Base-by-base conservation (phyloP, 2,329 filamentous ascomycete species). In the Talaromyces sp. region DNA sequence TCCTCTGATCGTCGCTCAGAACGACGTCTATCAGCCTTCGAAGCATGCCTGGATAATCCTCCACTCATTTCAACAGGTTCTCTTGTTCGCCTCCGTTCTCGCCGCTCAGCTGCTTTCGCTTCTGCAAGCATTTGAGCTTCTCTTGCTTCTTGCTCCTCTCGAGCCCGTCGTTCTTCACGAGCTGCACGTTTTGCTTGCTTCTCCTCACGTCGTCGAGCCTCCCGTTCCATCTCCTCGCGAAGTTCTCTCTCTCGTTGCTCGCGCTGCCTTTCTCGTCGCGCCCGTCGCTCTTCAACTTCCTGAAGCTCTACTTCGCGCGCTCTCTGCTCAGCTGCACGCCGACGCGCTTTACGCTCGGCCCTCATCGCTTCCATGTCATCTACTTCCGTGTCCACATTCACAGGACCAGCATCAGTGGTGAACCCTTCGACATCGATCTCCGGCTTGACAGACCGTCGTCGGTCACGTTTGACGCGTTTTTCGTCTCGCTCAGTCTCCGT, bases 341-440 rank as follows among this genome's bases (percentile, higher is more conserved):
- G 75, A 60, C 82, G 84, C 1, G 86, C 83, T 64, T 84, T 84
- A n/a, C 88, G 86, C 64, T 87, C 87, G 35, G 85, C 86, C 52
- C 83, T 84, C 24, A 84, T 86, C 16, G 60, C 65, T 73, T 90
- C 89, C 16, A 88, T 86, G 3, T 83, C 79, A 62, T 81, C 81
- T 27, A 70, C 75, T 45, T 82, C 81, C 37, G 76, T 79, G 65
- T 68, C 72, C 16, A 64, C 72, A 7, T 43, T 62, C 4, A 61
- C 78, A 7, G 78, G 75, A 10, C 74, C 77, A 33, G 83, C 83
- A 14, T 80, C 78, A 2, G 77, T 78, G 3, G 72, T 74, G 59
- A 79, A 75, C 3, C 75, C 82, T 45, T 86, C 85, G 47, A 75
- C 78, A 65, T 82, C 83, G 8, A 77, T 80, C 45, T 84, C 86